A percentile compares a stretch with the other conserved stretches of the same genome.
phyloP scores from a whole-genome alignment of 192 early-diverging fungal genomes.

The Rhizoclosmatium globosum region DNA sequence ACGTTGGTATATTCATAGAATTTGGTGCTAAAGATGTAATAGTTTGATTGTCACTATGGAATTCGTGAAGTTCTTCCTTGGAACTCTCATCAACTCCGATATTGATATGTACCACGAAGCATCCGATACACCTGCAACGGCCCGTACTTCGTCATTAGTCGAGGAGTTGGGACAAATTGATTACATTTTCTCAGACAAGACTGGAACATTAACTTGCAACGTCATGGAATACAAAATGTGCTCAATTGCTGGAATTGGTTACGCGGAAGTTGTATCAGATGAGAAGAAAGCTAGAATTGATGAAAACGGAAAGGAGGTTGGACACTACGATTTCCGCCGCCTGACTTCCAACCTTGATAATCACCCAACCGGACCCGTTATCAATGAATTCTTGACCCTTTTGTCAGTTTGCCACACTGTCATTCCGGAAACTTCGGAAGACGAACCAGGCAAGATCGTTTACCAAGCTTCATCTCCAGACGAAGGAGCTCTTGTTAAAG shows the following conservation, averaged over 20 bases:
- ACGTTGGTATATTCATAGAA: not conserved
- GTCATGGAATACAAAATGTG: conserved; percentile 71
- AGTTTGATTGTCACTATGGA: conserved; percentile 99
- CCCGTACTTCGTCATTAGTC: conserved; percentile 90
- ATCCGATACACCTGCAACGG: conserved; percentile 91
- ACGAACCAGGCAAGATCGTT: conserved; percentile 72
- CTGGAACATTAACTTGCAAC: conserved; percentile 69
- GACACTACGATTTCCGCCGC: conserved; percentile 58
- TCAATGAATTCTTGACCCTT: conserved; percentile 90
- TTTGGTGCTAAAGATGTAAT: not conserved
- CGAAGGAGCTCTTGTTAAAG: conserved; percentile 91
- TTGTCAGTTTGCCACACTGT: conserved; percentile 97
- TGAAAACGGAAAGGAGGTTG: conserved; percentile 69
- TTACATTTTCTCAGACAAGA: conserved; percentile 98
- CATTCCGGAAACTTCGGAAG: conserved; percentile 84
- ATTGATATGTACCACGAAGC: conserved; percentile 96
- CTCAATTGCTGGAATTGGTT: conserved; percentile 90
- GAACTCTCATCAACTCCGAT: conserved; percentile 88
- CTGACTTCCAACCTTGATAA: conserved; percentile 49
- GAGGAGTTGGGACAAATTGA: conserved; percentile 97
- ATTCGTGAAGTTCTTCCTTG: conserved; percentile 93
- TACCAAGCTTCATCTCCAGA: conserved; percentile 98
- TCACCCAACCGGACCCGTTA: conserved; percentile 68
- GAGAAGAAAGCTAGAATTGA: conserved; percentile 78
- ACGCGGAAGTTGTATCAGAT: conserved; percentile 90